Conservation (phyloP, 768 basidiomycete species). For the Wakefieldia striispora region DNA sequence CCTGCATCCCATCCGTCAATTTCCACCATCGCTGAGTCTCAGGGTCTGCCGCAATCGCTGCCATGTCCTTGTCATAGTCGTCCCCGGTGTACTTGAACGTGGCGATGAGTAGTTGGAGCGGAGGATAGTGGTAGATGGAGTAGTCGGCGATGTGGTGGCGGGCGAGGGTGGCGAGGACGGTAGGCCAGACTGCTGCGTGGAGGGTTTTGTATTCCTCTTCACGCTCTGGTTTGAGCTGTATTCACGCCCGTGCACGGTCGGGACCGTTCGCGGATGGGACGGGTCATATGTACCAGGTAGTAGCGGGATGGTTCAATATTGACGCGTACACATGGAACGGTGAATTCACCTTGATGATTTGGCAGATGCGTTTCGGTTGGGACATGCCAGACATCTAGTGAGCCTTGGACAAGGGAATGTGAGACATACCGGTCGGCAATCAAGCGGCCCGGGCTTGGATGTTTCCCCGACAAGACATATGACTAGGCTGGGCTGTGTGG, state of each 20-base stretch:
- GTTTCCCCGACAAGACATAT: no score
- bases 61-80: conserved; percentile 69
- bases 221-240: conserved; percentile 52
- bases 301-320: no score
- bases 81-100: conserved; percentile 71
- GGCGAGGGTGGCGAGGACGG: conserved; percentile 61
- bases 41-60: conserved; percentile 55
- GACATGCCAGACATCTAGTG: not conserved
- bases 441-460: no score
- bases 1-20: conserved; percentile 75
- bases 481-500: no score
- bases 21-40: conserved; percentile 79
- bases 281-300: no score
- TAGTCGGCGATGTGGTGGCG: conserved; percentile 70
- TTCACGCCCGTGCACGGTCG: no score
- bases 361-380: conserved; percentile 56
- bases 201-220: conserved; percentile 53
- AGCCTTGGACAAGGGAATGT: no score
- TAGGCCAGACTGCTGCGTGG: conserved; percentile 67
- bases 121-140: conserved; percentile 68
- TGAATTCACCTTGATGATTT: conserved; percentile 60
- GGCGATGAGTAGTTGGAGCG: conserved; percentile 68
- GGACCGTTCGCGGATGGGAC: no score
- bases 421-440: no score
- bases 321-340: not conserved